Percentiles rank a stretch among this genome's conserved stretches.
Evolutionary conservation across 2,329 filamentous ascomycete species (phyloP).

Genomic region (Aspergillus costaricaensis): DNA sequence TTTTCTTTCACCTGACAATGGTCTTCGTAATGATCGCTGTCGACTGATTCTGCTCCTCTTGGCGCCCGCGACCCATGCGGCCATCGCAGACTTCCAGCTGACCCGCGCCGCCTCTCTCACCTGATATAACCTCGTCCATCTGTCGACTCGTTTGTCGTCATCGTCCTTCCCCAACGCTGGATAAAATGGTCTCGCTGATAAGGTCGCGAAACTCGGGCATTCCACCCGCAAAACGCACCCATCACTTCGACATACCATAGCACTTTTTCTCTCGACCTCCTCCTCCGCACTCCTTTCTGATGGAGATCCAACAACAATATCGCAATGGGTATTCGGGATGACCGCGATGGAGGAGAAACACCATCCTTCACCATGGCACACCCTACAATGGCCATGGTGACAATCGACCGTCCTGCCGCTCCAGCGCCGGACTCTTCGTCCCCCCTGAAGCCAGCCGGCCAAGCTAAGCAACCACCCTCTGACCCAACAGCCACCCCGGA

Average conservation of each 20-base stretch:
- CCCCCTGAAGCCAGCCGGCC: constrained; percentile 3
- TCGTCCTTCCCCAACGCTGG: neutral
- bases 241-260: neutral
- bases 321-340: constrained; percentile 11
- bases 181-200: neutral
- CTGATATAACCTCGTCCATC: constrained; percentile 4
- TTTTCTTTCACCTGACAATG: neutral
- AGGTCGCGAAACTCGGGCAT: neutral
- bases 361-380: neutral
- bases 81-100: constrained; percentile 6
- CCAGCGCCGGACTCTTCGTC: neutral
- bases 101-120: neutral
- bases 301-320: constrained; percentile 4
- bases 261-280: neutral
- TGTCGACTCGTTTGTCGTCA: constrained; percentile 1
- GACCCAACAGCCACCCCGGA: constrained; percentile 23
- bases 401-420: constrained; percentile 11
- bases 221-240: neutral
- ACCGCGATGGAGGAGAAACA: neutral
- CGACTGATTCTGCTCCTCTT: constrained; percentile 5
- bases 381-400: constrained; percentile 14
- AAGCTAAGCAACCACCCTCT: constrained; percentile 5
- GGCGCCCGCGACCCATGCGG: constrained; percentile 2
- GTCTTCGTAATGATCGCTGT: neutral
- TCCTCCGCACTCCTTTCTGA: neutral